Evolutionary conservation across 345 rosid species (phyloP).

Genomic region (Crucihimalaya himalaica): DNA sequence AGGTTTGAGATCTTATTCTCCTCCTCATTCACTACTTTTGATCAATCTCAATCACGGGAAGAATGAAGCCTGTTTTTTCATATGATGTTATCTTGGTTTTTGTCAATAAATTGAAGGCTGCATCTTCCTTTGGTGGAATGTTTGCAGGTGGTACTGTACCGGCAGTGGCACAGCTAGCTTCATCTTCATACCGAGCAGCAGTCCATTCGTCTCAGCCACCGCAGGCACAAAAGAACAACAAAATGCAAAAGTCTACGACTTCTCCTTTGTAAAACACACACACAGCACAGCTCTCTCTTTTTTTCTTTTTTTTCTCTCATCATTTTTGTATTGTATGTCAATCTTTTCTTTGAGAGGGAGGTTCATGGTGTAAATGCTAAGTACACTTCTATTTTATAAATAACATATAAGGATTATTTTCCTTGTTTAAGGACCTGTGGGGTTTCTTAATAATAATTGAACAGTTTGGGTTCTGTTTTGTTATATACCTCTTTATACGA

Average conservation of each 20-base stretch:
- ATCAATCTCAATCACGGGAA: background rate
- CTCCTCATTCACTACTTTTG: background rate
- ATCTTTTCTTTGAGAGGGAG: background rate
- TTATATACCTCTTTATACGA: background rate
- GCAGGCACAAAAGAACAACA: conserved; percentile 47
- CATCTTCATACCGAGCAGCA: conserved; percentile 79
- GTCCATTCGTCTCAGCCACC: conserved; percentile 53
- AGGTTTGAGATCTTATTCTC: conserved; percentile 48
- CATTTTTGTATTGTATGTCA: conserved; percentile 13
- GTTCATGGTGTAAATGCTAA: conserved; percentile 25
- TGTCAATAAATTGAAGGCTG: conserved; percentile 18
- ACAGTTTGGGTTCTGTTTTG: conserved; percentile 8
- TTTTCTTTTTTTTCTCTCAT: background rate
- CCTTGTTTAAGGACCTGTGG: background rate
- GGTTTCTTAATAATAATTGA: background rate
- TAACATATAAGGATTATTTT: background rate
- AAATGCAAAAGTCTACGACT: conserved; percentile 58
- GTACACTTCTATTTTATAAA: background rate
- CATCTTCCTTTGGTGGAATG: conserved; percentile 18
- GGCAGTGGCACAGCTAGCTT: conserved; percentile 76
- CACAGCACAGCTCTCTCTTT: background rate
- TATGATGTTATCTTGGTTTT: conserved; percentile 2
- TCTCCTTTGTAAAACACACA: conserved; percentile 50
- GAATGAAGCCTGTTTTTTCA: background rate
- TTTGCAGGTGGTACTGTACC: conserved; percentile 82